Base-by-base conservation (phyloP, 73 alveolate genomes). In the Paraurostyla sp. region DNA sequence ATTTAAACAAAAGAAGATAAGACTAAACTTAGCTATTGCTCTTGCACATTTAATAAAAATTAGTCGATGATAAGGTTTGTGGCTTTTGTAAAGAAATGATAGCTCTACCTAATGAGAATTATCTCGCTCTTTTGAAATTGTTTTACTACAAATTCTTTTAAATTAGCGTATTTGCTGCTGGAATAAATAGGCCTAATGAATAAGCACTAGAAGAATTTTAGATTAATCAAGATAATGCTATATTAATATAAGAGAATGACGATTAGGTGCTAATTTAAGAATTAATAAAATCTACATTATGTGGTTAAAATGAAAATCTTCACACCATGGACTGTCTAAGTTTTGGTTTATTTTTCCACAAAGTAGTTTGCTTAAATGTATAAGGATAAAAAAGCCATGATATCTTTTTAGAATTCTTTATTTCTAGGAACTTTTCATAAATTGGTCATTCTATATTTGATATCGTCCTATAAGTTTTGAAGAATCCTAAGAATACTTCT, bases 261-360 rank as follows among this genome's bases (percentile, higher is more conserved):
- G 29, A 38, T 4, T 1, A 16, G 40, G 13, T 3, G 13, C 32
- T 65, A 33, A 38, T 65, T 2, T 15, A 18, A 35, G 7, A 65
- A 15, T 40, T 65, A 0, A 65, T 65, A 3, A 38, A 32, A 38
- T 38, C 82, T 4, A 65, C 82, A 7, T 15, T 65, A 2, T 65
- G 82, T 30, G 82, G 82, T 9, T 65, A 65, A 22, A 65, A 65
- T 65, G 82, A 65, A 22, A 65, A 65, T 38, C 41, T 65, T 11
- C 82, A 65, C 58, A 25, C 82, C 7, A 65, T 65, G 82, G 82
- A 65, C 41, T 65, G 32, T 22, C 25, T 65, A 38, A 38, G 82
- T 22, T 65, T 65, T 30, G 6, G 25, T 11, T 15, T 65, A 15
- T 18, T 65, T n/a, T 6, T 65, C 42, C 56, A 65, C 41, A 65